Percentiles rank a stretch among this genome's conserved stretches.
Evolutionary conservation across 2,329 filamentous ascomycete genomes (phyloP).

Genomic region (Remersonia thermophila): DNA sequence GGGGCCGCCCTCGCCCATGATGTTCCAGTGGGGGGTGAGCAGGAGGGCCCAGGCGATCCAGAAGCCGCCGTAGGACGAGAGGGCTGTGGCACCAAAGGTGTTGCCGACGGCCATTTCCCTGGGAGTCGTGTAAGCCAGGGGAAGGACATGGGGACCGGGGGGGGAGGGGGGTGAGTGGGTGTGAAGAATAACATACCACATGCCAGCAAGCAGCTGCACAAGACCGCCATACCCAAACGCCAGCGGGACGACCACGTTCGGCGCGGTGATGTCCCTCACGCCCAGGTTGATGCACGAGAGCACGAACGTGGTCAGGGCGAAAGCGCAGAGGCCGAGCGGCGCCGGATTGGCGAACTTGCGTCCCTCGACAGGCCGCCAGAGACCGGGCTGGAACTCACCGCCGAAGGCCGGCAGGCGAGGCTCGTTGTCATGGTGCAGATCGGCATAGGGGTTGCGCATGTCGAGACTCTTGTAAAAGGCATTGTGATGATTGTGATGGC

Average conservation of each 20-base stretch:
- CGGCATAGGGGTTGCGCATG: constrained; percentile 27
- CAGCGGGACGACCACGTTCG: constrained; percentile 56
- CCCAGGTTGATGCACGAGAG: constrained; percentile 63
- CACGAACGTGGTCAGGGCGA: constrained; percentile 74
- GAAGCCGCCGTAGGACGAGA: constrained; percentile 75
- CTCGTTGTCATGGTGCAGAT: constrained; percentile 22
- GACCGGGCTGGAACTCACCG: constrained; percentile 61
- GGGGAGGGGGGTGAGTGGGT: too few relatives aligned
- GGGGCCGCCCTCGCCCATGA: constrained; percentile 33
- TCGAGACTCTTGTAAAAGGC: constrained; percentile 21
- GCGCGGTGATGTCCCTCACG: constrained; percentile 43
- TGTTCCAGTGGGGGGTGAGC: constrained; percentile 54
- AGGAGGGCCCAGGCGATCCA: constrained; percentile 68
- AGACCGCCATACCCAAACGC: constrained; percentile 68
- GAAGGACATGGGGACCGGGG: too few relatives aligned
- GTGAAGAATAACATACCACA: constrained; percentile 52
- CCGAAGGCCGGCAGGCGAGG: constrained; percentile 48
- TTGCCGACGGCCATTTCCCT: constrained; percentile 84
- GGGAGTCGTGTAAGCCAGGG: constrained; percentile 8
- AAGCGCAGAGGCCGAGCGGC: constrained; percentile 63
- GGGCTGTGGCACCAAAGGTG: constrained; percentile 71
- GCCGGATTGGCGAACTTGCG: constrained; percentile 71
- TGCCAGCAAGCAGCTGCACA: constrained; percentile 68
- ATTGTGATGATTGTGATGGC: too few relatives aligned
- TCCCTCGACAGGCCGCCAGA: constrained; percentile 49